Evolutionary conservation across 2,329 filamentous ascomycete species (phyloP).

Genomic region (Colletotrichum tofieldiae): DNA sequence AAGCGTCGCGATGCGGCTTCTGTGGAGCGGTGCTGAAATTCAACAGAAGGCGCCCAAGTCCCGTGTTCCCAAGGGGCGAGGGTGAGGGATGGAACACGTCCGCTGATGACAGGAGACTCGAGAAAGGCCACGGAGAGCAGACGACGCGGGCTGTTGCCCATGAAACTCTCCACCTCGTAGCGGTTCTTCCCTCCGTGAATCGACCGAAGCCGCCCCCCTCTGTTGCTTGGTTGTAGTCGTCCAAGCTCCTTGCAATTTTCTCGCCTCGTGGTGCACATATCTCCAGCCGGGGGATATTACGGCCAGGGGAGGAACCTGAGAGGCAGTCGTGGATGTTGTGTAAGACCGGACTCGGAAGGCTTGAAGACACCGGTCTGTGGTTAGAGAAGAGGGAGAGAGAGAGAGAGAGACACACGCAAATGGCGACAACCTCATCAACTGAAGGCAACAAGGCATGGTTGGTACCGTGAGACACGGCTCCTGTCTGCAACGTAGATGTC

Average conservation of each 20-base stretch:
- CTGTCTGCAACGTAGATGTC: background rate
- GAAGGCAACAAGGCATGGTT: no score
- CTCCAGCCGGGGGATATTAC: background rate
- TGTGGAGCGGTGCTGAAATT: background rate
- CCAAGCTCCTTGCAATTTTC: no score
- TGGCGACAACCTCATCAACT: background rate
- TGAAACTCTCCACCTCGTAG: background rate
- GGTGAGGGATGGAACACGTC: background rate
- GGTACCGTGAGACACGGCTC: background rate
- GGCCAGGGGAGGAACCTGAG: background rate
- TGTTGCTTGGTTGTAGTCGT: background rate
- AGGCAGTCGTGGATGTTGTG: background rate
- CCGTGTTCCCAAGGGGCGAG: background rate
- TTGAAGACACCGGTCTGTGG: background rate
- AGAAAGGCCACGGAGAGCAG: background rate
- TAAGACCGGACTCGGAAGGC: background rate
- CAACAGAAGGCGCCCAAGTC: background rate
- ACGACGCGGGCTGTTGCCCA: no score
- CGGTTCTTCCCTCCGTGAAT: background rate
- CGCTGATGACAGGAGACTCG: background rate
- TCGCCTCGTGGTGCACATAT: background rate
- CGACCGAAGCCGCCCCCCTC: background rate
- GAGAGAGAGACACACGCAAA: background rate
- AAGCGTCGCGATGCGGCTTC: constrained; percentile 23
- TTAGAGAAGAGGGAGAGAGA: no score